Percentiles rank a stretch among this genome's conserved stretches.
phyloP scores from a whole-genome alignment of 78 protist genomes.

The Dictyostelium firmibasis region DNA sequence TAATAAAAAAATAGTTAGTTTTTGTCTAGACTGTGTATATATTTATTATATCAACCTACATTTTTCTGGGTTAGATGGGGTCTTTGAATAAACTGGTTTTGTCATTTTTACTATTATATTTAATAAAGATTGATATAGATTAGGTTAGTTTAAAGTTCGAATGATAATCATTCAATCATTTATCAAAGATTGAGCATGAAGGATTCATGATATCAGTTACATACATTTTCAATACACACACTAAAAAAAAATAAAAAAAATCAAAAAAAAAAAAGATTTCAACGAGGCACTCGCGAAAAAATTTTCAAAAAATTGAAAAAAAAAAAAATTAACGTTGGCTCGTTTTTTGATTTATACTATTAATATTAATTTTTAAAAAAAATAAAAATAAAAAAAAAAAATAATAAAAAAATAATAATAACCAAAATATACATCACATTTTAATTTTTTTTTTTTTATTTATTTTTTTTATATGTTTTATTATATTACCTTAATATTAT shows the following conservation, averaged over 20 bases:
- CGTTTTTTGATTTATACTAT: background rate
- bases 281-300: background rate
- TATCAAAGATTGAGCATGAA: background rate
- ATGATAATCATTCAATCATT: background rate
- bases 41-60: background rate
- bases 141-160: background rate
- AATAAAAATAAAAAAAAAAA: too few species aligned
- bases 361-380: too few species aligned
- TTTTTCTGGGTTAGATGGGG: conserved; percentile 78
- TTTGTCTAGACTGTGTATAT: background rate
- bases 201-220: background rate
- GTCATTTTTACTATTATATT: conserved; percentile 31
- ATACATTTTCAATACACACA: background rate
- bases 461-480: too few species aligned
- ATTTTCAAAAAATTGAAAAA: background rate
- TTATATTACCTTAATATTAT: too few species aligned
- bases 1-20: conserved; percentile 5
- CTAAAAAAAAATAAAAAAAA: background rate
- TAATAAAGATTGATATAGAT: background rate
- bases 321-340: background rate
- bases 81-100: conserved; percentile 40
- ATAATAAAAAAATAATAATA: too few species aligned
- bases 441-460: too few species aligned
- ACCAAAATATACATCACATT: too few species aligned
- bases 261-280: background rate